Evolutionary conservation across 2,329 filamentous ascomycete genomes (phyloP).

Genomic region (Ophiostoma angusticollis): DNA sequence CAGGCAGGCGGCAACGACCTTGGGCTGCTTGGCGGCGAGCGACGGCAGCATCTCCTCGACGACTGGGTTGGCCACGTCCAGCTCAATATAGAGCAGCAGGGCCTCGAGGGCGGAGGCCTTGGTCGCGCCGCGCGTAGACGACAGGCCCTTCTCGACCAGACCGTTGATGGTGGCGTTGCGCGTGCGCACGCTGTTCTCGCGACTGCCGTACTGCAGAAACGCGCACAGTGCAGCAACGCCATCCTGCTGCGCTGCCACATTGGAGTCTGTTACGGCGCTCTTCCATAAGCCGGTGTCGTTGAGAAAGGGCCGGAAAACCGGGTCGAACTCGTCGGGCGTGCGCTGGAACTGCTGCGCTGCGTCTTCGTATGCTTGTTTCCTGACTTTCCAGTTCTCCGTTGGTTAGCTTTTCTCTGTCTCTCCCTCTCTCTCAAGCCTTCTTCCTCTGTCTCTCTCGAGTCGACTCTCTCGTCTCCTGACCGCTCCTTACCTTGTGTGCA

Average conservation of each 20-base stretch:
- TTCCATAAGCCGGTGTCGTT: slow-evolving; percentile 84
- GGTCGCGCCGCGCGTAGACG: slow-evolving; percentile 75
- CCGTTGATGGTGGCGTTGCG: slow-evolving; percentile 60
- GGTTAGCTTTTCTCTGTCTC: neutral
- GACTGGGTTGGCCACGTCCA: slow-evolving; percentile 73
- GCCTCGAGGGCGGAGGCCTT: slow-evolving; percentile 82
- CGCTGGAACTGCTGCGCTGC: slow-evolving; percentile 75
- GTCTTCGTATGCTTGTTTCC: slow-evolving; percentile 90
- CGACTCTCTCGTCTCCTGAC: neutral
- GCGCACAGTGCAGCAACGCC: slow-evolving; percentile 77
- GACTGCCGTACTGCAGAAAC: slow-evolving; percentile 82
- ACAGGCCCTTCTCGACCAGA: slow-evolving; percentile 82
- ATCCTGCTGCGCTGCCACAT: slow-evolving; percentile 93
- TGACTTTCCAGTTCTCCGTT: slow-evolving; percentile 77
- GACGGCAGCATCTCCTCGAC: slow-evolving; percentile 81
- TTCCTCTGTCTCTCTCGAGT: neutral
- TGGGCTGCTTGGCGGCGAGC: slow-evolving; percentile 79
- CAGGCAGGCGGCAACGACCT: slow-evolving; percentile 62
- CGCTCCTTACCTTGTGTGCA: slow-evolving; percentile 59
- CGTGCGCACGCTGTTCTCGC: slow-evolving; percentile 66
- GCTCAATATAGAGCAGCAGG: slow-evolving; percentile 75
- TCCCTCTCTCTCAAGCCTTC: neutral
- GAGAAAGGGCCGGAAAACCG: slow-evolving; percentile 76
- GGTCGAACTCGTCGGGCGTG: slow-evolving; percentile 73
- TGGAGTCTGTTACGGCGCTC: slow-evolving; percentile 80